A percentile compares a stretch with the other conserved stretches of the same genome.
Conservation (phyloP, 2,329 filamentous ascomycete genomes). For the Fonsecaea multimorphosa region DNA sequence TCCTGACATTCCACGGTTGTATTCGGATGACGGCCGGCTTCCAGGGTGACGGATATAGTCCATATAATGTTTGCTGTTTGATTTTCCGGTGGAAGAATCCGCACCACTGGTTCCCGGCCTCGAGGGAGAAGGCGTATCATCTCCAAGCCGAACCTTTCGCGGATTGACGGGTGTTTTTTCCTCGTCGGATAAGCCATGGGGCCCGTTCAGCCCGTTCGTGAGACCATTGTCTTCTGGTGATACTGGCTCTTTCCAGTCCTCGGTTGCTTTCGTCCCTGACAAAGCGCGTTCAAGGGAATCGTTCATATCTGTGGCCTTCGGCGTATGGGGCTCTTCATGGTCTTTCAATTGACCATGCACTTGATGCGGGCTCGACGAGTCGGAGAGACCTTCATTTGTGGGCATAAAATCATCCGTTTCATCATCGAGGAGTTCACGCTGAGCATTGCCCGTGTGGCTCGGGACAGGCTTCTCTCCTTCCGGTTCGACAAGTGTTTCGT, state of each 20-base stretch:
- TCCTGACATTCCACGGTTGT: slow-evolving; percentile 29
- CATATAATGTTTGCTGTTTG: slow-evolving; percentile 29
- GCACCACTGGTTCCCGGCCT: slow-evolving; percentile 21
- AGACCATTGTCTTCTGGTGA: slow-evolving; percentile 13
- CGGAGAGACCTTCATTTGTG: not conserved
- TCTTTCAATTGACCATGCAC: not conserved
- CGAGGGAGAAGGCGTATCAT: slow-evolving; percentile 21
- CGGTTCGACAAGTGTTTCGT: not conserved
- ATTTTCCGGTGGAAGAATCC: slow-evolving; percentile 20
- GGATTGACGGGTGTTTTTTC: slow-evolving; percentile 21
- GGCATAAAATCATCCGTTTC: not conserved
- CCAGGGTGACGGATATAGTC: slow-evolving; percentile 35
- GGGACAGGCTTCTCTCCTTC: slow-evolving; percentile 12
- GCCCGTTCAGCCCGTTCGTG: slow-evolving; percentile 5
- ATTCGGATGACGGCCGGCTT: slow-evolving; percentile 26
- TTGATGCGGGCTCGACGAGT: not conserved
- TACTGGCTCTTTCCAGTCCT: not conserved
- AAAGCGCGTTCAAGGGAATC: slow-evolving; percentile 6
- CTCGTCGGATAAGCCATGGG: slow-evolving; percentile 22
- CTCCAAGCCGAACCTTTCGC: not conserved
- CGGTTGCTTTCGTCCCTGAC: not conserved
- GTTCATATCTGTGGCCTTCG: slow-evolving; percentile 6
- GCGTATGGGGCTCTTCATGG: not conserved
- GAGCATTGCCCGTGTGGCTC: not conserved
- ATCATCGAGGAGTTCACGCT: not conserved